Evolutionary conservation across 164 flowering plant species (phyloP), one percentile per base, ranked within the genome.

Genomic region (Amborella trichopoda): DNA sequence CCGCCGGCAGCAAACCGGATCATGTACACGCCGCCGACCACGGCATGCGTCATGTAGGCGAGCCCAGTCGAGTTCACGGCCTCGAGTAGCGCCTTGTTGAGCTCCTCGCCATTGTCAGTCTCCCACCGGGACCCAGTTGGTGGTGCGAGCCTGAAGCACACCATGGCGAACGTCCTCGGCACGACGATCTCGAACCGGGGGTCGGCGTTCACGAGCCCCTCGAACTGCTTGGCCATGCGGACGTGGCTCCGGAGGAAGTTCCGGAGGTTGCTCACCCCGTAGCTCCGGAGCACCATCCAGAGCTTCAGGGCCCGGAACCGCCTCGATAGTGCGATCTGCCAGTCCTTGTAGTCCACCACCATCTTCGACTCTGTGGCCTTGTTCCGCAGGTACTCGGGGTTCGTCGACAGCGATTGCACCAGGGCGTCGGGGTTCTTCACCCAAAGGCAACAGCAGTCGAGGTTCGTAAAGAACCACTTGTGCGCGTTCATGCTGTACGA

Each of bases 401-500:
- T 66, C 0, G 90, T 77, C 0, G 81, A 68, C 9, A 83, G 68
- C 0, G 85, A 69, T 17, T 63, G 40, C 0, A 61, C 55, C 0
- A 83, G 58, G 1, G 73, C 60, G 5, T 18, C 42, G 3, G 80
- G 75, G 4, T 78, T 65, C 44, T 77, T 78, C 2, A 84, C 77
- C 86, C 89, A 84, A 0, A 84, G 57, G 52, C 81, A 76, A 32
- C 80, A 83, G 42, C 94, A 80, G 41, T 78, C 81, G 27, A 77
- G 43, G 12, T 57, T 66, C 0, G 85, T 76, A 17, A 83, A 60
- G 47, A 83, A 68, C 86, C 86, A 83, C 34, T 83, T 83, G 49
- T 83, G 94, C 6, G 89, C 75, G 53, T 78, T 83, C 23, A 83
- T 49, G 33, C 77, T 78, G 26, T 80, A 76, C 0, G 94, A 83